Percentiles rank a stretch among this genome's conserved stretches.
These are phyloP conservation scores for Gossypium mustelinum DNA, from an alignment of 345 rosid genomes.

Conservation along the genomic window DNA sequence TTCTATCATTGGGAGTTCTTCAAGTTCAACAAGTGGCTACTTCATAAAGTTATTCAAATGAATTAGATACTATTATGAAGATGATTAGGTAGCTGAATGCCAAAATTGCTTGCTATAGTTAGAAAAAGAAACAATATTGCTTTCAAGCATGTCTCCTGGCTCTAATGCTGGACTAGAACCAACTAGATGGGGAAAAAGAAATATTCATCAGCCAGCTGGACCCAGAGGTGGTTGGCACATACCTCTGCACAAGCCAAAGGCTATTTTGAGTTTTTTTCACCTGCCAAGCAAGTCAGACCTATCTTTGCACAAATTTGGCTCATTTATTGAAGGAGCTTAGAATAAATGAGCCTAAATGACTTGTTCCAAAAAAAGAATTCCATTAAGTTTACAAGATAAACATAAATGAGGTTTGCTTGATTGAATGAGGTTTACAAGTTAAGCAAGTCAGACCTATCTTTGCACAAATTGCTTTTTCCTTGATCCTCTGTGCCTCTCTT, in stretches of 20 bases:
- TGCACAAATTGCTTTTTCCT: not conserved
- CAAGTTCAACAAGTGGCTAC: not conserved
- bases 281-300: not conserved
- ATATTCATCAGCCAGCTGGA: constrained; percentile 3
- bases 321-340: not conserved
- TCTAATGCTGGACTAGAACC: not conserved
- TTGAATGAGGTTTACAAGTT: not conserved
- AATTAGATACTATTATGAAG: not conserved
- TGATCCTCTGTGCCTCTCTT: not conserved
- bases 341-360: not conserved
- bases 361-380: not conserved
- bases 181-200: not conserved
- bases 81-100: not conserved
- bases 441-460: not conserved
- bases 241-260: not conserved
- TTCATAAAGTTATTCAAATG: not conserved
- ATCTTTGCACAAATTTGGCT: constrained; percentile 1
- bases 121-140: not conserved
- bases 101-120: not conserved
- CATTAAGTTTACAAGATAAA: not conserved
- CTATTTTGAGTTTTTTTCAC: not conserved
- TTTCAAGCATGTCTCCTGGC: not conserved
- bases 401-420: not conserved
- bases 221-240: not conserved
- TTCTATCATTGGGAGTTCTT: not conserved